Base-by-base conservation (phyloP, 129 eudicot genomes). In the Saposhnikovia divaricata region DNA sequence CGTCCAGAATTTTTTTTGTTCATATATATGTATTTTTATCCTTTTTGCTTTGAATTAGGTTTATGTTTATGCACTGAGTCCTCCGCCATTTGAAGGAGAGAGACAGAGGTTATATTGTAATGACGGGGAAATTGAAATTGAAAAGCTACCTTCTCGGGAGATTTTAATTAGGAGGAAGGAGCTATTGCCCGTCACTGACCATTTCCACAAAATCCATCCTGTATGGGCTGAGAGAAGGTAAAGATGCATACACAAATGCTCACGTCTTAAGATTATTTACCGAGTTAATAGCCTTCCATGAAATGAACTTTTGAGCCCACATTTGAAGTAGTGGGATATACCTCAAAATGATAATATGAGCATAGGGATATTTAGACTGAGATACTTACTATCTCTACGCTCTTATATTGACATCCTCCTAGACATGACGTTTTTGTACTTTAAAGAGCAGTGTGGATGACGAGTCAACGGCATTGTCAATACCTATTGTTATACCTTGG, bases 161-260 rank as follows among this genome's bases (percentile, higher is more conserved):
- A 84, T 96, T 78, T 96, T 88, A 78, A 84, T 92, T 37, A 88
- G 85, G 79, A 91, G 85, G 82, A 91, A 86, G 80, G 99, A 92
- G 84, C 84, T 96, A 73, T 81, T 96, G 83, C 98, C 99, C 65
- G 93, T 92, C 69, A 86, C 88, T 78, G 93, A 90, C 81, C 88
- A 82, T 83, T 91, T 88, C 47, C 93, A 78, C 37, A 47, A 78
- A n/a, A 77, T 85, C 75, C 80, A 79, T 80, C 81, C 87, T 44
- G 89, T 78, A 79, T 89, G 92, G 92, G 84, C 81, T 61, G 86
- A 83, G 80, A 80, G 78, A 82, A 84, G 92, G 95, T 90, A 84
- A 46, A 50, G 38, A 47, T 79, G 48, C 47, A 45, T 61, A 61
- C 4, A 25, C 37, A 61, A 7, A 61, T 59, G 68, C 31, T n/a